phyloP scores from a whole-genome alignment of 1,284 basidiomycete species.

The Ganoderma boninense region DNA sequence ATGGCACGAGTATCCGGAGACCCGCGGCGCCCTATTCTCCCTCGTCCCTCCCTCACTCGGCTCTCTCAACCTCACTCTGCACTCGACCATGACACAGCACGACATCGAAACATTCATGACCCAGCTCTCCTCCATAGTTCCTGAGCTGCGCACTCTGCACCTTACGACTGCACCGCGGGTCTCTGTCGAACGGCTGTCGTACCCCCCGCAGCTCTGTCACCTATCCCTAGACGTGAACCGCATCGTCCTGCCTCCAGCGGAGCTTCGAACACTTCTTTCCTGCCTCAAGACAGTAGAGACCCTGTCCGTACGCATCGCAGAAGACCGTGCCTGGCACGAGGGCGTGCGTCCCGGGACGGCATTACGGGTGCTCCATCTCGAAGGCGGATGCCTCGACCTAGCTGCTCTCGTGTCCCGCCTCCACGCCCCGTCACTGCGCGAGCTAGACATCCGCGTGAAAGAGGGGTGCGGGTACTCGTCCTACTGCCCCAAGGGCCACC shows the following conservation, averaged over 20 bases:
- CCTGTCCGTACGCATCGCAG: neutral
- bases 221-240: neutral
- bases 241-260: neutral
- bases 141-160: neutral
- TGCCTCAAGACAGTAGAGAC: neutral
- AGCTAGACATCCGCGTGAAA: neutral
- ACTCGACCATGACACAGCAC: neutral
- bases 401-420: neutral
- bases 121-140: neutral
- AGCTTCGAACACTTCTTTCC: neutral
- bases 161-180: neutral
- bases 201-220: neutral
- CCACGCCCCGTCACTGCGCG: neutral
- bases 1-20: conserved; percentile 3
- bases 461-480: neutral
- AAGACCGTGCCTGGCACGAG: neutral
- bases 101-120: neutral
- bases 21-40: neutral
- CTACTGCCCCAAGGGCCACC: neutral
- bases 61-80: conserved; percentile 1
- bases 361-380: neutral
- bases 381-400: neutral
- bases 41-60: neutral
- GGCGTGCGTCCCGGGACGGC: neutral
- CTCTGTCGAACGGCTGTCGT: neutral